Percentiles rank a stretch among this genome's conserved stretches.
Conservation (phyloP, 352 stramenopile species). For the Pythium brassicae region DNA sequence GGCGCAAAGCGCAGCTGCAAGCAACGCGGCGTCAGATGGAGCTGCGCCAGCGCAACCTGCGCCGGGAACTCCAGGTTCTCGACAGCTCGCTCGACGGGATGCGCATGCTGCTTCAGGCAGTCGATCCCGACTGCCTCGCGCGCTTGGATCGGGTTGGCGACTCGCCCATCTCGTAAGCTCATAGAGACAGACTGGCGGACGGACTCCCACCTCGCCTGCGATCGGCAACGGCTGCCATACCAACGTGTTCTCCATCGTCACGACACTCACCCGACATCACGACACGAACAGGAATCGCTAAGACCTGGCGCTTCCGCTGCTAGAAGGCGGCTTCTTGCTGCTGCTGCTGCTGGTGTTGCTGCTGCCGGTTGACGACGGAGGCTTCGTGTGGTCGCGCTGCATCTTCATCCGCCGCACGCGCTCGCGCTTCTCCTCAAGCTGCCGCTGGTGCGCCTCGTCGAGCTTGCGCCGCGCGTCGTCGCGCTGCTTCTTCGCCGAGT, state of each 20-base stretch:
- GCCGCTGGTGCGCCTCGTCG: constrained; percentile 57
- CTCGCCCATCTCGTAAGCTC: too few species aligned
- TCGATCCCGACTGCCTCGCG: constrained; percentile 27
- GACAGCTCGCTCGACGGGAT: constrained; percentile 34
- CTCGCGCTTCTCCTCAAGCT: constrained; percentile 67
- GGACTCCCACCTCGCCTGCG: too few species aligned
- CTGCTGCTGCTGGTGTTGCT: constrained; percentile 13
- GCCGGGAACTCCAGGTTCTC: constrained; percentile 28
- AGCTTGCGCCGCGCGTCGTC: constrained; percentile 59
- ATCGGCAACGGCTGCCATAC: neutral
- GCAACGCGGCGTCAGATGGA: neutral
- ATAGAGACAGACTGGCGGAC: too few species aligned
- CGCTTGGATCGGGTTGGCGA: neutral
- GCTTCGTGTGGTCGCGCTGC: constrained; percentile 33
- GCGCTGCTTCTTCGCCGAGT: constrained; percentile 59
- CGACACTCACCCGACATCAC: constrained; percentile 1
- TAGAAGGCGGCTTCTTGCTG: constrained; percentile 1
- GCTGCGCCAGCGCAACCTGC: constrained; percentile 21
- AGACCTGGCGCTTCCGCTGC: constrained; percentile 1
- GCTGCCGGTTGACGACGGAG: constrained; percentile 8
- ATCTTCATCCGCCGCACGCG: constrained; percentile 55
- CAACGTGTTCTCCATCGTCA: neutral
- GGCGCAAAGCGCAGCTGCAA: constrained; percentile 11
- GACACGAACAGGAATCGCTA: neutral
- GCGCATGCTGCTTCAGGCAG: constrained; percentile 31